phyloP scores from a whole-genome alignment of 306 rosid species.

The Senna tora region DNA sequence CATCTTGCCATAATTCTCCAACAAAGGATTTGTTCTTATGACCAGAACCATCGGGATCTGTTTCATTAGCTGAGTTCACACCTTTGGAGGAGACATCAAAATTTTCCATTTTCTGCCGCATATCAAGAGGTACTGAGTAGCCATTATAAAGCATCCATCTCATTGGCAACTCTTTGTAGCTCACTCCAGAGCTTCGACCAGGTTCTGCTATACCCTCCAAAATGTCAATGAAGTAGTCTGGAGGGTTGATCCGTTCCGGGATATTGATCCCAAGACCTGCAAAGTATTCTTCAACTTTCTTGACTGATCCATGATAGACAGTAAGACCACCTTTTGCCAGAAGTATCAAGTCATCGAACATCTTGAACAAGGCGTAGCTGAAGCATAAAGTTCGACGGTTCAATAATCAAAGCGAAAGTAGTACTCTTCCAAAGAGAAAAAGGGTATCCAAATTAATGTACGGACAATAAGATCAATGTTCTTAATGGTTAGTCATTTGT shows the following conservation, averaged over 20 bases:
- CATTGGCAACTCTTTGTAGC: slow-evolving; percentile 71
- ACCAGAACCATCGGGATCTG: slow-evolving; percentile 39
- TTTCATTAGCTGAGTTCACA: slow-evolving; percentile 43
- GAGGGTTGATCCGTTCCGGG: slow-evolving; percentile 92
- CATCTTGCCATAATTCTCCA: slow-evolving; percentile 90
- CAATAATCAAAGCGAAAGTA: slow-evolving; percentile 31
- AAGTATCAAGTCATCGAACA: slow-evolving; percentile 96
- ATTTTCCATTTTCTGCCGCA: slow-evolving; percentile 54
- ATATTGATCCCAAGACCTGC: slow-evolving; percentile 72
- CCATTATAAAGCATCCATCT: slow-evolving; percentile 91
- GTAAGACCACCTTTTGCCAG: slow-evolving; percentile 98
- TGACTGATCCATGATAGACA: slow-evolving; percentile 87
- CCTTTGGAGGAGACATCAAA: slow-evolving; percentile 39
- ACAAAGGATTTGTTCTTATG: slow-evolving; percentile 62
- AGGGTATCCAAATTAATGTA: background rate
- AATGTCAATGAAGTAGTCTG: slow-evolving; percentile 89
- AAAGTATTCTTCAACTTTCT: slow-evolving; percentile 82
- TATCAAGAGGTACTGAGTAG: slow-evolving; percentile 77
- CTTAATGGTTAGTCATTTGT: slow-evolving; percentile 6
- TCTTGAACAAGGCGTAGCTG: slow-evolving; percentile 94
- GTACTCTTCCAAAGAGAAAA: background rate
- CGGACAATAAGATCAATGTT: slow-evolving; percentile 10
- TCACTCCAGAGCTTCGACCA: slow-evolving; percentile 55
- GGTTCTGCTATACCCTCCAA: slow-evolving; percentile 77
- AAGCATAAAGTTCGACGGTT: slow-evolving; percentile 38